A percentile compares a stretch with the other conserved stretches of the same genome.
Conservation (phyloP, 192 early-diverging fungal genomes). For the Podila minutissima region DNA sequence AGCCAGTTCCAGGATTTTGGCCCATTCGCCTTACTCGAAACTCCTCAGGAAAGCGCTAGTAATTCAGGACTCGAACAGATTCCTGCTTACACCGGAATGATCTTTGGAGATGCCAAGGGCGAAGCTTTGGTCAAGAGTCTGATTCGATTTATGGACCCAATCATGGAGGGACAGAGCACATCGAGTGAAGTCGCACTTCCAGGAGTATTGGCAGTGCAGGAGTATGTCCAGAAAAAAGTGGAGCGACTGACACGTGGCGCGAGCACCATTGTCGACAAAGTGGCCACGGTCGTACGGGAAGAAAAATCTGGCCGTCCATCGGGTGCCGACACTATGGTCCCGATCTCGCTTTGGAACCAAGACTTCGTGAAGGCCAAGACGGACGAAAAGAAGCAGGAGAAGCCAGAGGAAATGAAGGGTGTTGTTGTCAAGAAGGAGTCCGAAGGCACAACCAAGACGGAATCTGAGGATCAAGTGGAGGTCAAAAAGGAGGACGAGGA, state of each 20-base stretch:
- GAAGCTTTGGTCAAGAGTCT: slow-evolving; percentile 70
- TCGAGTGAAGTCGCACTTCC: slow-evolving; percentile 13
- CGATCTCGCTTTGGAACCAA: slow-evolving; percentile 28
- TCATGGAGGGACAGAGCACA: slow-evolving; percentile 15
- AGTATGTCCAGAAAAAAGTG: slow-evolving; percentile 43
- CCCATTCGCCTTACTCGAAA: slow-evolving; percentile 33
- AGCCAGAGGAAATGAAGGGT: background rate
- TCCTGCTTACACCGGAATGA: slow-evolving; percentile 57
- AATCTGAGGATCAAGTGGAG: background rate
- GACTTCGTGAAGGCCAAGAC: slow-evolving; percentile 11
- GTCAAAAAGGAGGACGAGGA: background rate
- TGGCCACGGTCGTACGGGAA: slow-evolving; percentile 41
- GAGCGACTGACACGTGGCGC: slow-evolving; percentile 56
- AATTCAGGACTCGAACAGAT: slow-evolving; percentile 31
- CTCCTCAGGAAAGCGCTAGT: slow-evolving; percentile 8
- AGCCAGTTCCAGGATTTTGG: slow-evolving; percentile 45
- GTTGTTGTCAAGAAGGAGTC: background rate
- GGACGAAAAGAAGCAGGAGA: background rate
- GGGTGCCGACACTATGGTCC: slow-evolving; percentile 25
- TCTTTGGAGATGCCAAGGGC: slow-evolving; percentile 67
- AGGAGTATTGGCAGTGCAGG: slow-evolving; percentile 43
- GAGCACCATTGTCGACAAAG: slow-evolving; percentile 43
- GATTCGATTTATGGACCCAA: slow-evolving; percentile 56
- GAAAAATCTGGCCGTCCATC: slow-evolving; percentile 20
- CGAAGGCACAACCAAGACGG: background rate